A percentile compares a stretch with the other conserved stretches of the same genome.
phyloP scores from a whole-genome alignment of 140 eudicot species.

The Flaveria floridana region DNA sequence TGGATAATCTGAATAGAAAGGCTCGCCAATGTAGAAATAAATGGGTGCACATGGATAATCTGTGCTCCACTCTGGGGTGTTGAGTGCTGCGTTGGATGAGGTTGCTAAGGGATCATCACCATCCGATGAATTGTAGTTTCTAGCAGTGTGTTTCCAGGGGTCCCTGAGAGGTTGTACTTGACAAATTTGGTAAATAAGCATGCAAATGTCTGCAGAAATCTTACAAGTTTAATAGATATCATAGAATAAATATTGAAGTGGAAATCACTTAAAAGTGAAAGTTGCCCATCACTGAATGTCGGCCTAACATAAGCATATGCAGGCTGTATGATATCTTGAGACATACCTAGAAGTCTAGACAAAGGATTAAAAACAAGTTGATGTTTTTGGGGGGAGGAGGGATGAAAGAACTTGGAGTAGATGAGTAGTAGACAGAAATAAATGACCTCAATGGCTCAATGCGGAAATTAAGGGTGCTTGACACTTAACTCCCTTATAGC shows the following conservation, averaged over 20 bases:
- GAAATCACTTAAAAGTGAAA: not conserved
- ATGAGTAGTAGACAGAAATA: not conserved
- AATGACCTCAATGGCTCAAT: not conserved
- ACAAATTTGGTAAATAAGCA: not conserved
- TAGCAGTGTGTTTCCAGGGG: not conserved
- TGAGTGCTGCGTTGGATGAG: not conserved
- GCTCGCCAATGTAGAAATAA: not conserved
- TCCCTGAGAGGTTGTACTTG: not conserved
- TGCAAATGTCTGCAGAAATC: not conserved
- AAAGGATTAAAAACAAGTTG: not conserved
- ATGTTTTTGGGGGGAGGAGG: not conserved
- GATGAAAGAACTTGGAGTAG: not conserved
- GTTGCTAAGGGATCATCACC: not conserved
- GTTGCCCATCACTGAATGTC: not conserved
- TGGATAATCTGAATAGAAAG: no score
- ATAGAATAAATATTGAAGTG: not conserved
- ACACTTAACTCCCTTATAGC: not conserved
- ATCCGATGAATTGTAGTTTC: not conserved
- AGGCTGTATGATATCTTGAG: no score
- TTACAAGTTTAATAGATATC: not conserved
- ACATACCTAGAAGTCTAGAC: not conserved
- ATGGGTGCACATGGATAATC: no score
- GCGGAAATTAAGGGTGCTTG: not conserved
- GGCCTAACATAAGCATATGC: not conserved
- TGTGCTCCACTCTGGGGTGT: not conserved